Evolutionary conservation across 108 stramenopile species (phyloP).

Genomic region (Cyclotella distinguenda): DNA sequence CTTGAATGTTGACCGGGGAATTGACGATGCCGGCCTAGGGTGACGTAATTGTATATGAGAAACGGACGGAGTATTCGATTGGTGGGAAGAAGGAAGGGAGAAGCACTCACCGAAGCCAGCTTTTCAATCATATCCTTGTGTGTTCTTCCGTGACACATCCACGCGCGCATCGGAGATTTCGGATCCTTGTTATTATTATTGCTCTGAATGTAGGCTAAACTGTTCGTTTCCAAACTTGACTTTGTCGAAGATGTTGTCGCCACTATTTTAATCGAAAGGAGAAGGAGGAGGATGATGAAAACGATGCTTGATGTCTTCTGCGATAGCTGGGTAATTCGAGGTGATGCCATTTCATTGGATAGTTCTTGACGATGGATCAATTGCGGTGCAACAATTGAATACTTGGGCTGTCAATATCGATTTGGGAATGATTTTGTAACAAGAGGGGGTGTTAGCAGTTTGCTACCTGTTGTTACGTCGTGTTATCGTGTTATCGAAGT

Average conservation of each 20-base stretch:
- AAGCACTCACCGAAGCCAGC: conserved; percentile 42
- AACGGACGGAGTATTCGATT: not conserved
- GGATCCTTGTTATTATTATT: conserved; percentile 17
- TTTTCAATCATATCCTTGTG: conserved; percentile 77
- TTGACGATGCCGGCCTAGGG: conserved; percentile 66
- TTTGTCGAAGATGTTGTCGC: not conserved
- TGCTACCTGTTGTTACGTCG: too few relatives aligned
- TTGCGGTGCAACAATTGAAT: not conserved
- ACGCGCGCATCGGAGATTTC: conserved; percentile 57
- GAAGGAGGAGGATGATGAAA: not conserved
- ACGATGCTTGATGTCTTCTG: not conserved
- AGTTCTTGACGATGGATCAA: not conserved
- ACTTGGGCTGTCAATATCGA: too few relatives aligned
- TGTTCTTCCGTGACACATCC: conserved; percentile 74
- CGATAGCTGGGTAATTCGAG: not conserved
- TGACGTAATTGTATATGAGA: not conserved
- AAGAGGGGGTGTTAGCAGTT: too few relatives aligned
- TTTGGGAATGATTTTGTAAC: too few relatives aligned
- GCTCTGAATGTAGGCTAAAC: conserved; percentile 25
- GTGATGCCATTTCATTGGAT: conserved; percentile 5
- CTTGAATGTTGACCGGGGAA: conserved; percentile 48
- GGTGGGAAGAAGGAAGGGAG: not conserved
- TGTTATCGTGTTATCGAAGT: too few relatives aligned
- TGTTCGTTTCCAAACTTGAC: not conserved
- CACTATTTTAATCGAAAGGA: not conserved